phyloP scores from a whole-genome alignment of 1,284 basidiomycete genomes.

The Cryptococcus amylolentus region DNA sequence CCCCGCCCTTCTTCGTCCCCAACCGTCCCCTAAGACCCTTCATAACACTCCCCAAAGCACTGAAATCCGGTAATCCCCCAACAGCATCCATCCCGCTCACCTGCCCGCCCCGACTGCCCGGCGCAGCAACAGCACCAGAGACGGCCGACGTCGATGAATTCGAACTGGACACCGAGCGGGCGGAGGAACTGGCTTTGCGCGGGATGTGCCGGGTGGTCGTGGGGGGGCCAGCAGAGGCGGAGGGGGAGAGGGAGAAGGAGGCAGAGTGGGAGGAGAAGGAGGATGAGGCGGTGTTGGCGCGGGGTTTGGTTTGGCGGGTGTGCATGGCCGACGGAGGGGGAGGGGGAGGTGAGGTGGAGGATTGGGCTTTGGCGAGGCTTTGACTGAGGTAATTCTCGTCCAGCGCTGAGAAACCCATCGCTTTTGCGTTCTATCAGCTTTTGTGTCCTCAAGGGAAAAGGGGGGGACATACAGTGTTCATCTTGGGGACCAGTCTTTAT shows the following conservation, averaged over 20 bases:
- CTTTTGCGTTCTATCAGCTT: slow-evolving; percentile 5
- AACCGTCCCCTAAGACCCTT: too few relatives aligned
- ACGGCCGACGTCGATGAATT: background rate
- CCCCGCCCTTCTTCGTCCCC: too few relatives aligned
- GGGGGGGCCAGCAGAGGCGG: background rate
- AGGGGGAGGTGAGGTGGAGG: background rate
- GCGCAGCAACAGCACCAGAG: too few relatives aligned
- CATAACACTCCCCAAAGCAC: too few relatives aligned
- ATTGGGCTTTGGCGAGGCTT: background rate
- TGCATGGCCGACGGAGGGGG: background rate
- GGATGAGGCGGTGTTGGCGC: background rate
- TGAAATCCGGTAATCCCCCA: too few relatives aligned
- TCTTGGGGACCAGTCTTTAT: background rate
- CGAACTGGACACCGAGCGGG: background rate
- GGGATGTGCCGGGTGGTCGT: background rate
- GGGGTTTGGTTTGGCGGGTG: background rate
- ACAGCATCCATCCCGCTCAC: too few relatives aligned
- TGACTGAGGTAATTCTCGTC: background rate
- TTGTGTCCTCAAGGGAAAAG: background rate
- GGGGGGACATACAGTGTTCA: too few relatives aligned
- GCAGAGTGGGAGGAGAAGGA: background rate
- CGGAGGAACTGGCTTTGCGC: background rate
- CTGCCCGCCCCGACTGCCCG: too few relatives aligned
- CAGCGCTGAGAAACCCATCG: slow-evolving; percentile 13
- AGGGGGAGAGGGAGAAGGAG: background rate